Conservation (phyloP, 192 early-diverging fungal species). For the Pecoramyces ruminantium region DNA sequence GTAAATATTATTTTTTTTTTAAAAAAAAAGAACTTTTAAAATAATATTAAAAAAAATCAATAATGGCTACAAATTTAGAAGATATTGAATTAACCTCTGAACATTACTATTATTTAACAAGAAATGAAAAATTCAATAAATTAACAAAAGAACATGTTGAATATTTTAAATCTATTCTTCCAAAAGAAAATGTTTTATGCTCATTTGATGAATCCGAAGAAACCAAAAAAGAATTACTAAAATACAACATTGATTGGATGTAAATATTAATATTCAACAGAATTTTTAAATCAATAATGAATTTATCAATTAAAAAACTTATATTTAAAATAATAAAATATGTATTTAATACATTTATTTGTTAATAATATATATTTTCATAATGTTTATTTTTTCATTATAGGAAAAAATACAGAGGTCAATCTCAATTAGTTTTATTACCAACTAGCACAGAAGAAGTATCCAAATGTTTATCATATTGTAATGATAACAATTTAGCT, state of each 20-base stretch:
- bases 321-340: no score
- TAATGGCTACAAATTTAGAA: background rate
- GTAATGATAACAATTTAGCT: conserved; percentile 66
- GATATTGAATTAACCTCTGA: background rate
- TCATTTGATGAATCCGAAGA: background rate
- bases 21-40: no score
- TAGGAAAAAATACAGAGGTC: conserved; percentile 69
- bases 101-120: conserved; percentile 1
- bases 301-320: no score
- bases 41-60: background rate
- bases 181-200: background rate
- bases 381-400: no score
- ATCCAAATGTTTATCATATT: conserved; percentile 67
- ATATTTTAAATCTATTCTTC: conserved; percentile 35
- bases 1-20: no score
- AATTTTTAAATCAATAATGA: no score
- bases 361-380: no score
- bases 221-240: background rate
- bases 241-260: background rate
- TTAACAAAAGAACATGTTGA: conserved; percentile 37
- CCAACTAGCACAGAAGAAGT: conserved; percentile 79
- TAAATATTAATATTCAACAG: background rate
- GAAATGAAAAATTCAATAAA: conserved; percentile 21
- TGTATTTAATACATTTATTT: no score
- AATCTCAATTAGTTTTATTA: conserved; percentile 59